Percentiles rank a stretch among this genome's conserved stretches.
Evolutionary conservation across 345 rosid species (phyloP).

Genomic region (Syzygium grande): DNA sequence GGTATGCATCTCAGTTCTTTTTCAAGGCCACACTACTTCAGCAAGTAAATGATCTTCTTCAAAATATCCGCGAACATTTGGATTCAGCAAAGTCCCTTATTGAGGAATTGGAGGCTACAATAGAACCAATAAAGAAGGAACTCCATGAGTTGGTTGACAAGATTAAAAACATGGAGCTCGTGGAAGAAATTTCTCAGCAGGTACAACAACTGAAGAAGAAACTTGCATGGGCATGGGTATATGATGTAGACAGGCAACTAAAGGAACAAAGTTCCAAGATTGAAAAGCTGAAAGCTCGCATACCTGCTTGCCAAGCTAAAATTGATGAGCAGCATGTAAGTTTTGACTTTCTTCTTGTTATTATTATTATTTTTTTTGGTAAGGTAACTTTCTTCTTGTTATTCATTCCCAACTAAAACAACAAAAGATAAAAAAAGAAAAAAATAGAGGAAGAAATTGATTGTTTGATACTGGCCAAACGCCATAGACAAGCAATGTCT

Average conservation of each 20-base stretch:
- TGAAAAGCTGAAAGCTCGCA: constrained; percentile 65
- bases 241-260: constrained; percentile 65
- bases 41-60: constrained; percentile 83
- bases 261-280: constrained; percentile 44
- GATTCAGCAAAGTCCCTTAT: constrained; percentile 47
- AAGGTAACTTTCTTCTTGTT: constrained; percentile 1
- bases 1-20: constrained; percentile 54
- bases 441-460: background rate
- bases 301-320: constrained; percentile 88
- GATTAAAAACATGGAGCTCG: constrained; percentile 83
- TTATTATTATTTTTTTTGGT: background rate
- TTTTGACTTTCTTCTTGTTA: constrained; percentile 8
- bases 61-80: constrained; percentile 53
- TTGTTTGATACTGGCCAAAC: background rate
- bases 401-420: background rate
- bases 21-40: constrained; percentile 96
- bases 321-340: constrained; percentile 71
- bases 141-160: constrained; percentile 55
- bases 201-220: constrained; percentile 65
- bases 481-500: background rate
- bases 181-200: constrained; percentile 73
- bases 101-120: constrained; percentile 58
- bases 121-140: constrained; percentile 69
- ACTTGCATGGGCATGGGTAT: constrained; percentile 98
- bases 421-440: background rate